phyloP scores from a whole-genome alignment of 495 filamentous ascomycete genomes.

The Talaromyces thailandensis region DNA sequence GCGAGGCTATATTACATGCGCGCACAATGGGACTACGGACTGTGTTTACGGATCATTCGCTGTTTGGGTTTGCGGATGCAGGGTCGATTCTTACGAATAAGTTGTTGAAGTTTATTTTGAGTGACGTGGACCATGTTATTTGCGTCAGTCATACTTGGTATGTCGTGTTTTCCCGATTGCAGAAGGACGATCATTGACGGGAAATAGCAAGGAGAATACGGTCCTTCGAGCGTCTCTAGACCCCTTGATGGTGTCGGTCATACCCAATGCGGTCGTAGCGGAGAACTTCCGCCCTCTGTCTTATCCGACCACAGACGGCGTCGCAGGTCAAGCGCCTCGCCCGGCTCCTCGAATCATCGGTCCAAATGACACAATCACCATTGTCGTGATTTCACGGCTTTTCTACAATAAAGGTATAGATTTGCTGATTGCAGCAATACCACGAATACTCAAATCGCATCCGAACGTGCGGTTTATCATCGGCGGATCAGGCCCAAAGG shows the following conservation, averaged over 20 bases:
- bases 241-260: slow-evolving; percentile 93
- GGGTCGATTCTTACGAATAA: slow-evolving; percentile 96
- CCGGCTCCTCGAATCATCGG: slow-evolving; percentile 47
- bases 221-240: slow-evolving; percentile 91
- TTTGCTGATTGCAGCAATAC: slow-evolving; percentile 86
- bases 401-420: slow-evolving; percentile 99
- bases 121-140: slow-evolving; percentile 96
- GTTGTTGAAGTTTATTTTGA: slow-evolving; percentile 87
- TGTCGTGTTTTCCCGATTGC: slow-evolving; percentile 4
- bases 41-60: slow-evolving; percentile 95
- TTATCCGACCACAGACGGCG: slow-evolving; percentile 21
- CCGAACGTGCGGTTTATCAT: slow-evolving; percentile 96
- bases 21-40: slow-evolving; percentile 93
- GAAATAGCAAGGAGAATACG: slow-evolving; percentile 86
- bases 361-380: slow-evolving; percentile 81
- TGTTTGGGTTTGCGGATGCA: slow-evolving; percentile 96
- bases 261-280: slow-evolving; percentile 93
- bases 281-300: slow-evolving; percentile 80
- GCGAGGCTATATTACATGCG: slow-evolving; percentile 90
- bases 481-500: slow-evolving; percentile 88
- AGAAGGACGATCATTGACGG: neutral
- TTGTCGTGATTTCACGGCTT: slow-evolving; percentile 91
- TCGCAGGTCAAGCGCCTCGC: neutral
- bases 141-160: slow-evolving; percentile 98
- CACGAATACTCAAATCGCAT: slow-evolving; percentile 78